Percentiles rank a stretch among this genome's conserved stretches.
These are phyloP conservation scores for Candolleomyces efflorescens DNA, from an alignment of 768 basidiomycete genomes.

Conservation along the genomic window DNA sequence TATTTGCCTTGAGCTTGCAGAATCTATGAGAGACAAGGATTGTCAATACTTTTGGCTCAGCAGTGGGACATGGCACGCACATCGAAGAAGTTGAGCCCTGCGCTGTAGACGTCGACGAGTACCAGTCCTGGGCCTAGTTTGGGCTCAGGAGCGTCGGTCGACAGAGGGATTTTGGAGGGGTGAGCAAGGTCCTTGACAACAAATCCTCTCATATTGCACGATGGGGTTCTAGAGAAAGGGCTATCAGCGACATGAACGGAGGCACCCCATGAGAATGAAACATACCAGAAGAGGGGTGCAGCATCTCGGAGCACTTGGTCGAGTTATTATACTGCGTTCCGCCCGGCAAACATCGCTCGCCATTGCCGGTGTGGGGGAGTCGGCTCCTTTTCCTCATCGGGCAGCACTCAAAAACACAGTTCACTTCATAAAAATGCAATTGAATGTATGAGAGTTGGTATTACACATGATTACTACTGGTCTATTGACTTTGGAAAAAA, in stretches of 20 bases:
- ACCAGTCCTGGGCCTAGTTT: slow-evolving; percentile 47
- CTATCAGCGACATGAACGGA: neutral
- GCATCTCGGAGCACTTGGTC: neutral
- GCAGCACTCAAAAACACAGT: too few relatives aligned
- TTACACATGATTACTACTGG: neutral
- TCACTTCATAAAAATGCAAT: too few relatives aligned
- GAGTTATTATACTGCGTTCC: neutral
- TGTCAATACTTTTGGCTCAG: neutral
- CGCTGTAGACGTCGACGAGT: slow-evolving; percentile 70
- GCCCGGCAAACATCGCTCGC: neutral
- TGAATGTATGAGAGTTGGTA: too few relatives aligned
- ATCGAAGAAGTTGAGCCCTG: slow-evolving; percentile 78
- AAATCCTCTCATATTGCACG: slow-evolving; percentile 67
- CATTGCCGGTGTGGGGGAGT: neutral
- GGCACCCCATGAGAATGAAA: neutral
- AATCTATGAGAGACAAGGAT: slow-evolving; percentile 43
- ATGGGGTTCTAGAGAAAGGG: neutral
- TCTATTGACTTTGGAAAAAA: neutral
- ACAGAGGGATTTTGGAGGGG: slow-evolving; percentile 57
- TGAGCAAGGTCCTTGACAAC: slow-evolving; percentile 66
- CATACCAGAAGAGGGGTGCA: neutral
- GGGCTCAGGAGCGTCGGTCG: slow-evolving; percentile 57
- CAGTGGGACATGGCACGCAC: slow-evolving; percentile 28
- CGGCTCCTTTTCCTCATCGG: too few relatives aligned
- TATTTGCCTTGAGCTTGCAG: slow-evolving; percentile 89